phyloP scores from a whole-genome alignment of 768 basidiomycete genomes.

The Hysterangium stoloniferum region DNA sequence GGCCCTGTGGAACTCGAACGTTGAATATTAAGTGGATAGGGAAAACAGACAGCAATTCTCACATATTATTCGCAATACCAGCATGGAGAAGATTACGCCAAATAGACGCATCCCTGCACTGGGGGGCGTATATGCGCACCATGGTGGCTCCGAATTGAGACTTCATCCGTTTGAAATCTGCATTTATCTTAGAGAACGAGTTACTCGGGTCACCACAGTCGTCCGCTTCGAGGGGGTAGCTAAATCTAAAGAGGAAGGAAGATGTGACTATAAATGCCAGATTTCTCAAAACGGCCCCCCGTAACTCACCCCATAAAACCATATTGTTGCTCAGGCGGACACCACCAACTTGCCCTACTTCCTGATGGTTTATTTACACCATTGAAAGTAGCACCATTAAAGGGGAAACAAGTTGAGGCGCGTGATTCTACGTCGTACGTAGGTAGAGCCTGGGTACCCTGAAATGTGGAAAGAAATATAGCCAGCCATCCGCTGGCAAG shows the following conservation, averaged over 20 bases:
- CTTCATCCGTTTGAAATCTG: slow-evolving; percentile 15
- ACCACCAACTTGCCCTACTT: slow-evolving; percentile 10
- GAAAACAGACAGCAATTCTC: not conserved
- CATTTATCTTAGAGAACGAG: slow-evolving; percentile 8
- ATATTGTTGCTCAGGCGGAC: slow-evolving; percentile 4
- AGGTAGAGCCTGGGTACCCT: no score
- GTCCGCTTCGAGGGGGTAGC: slow-evolving; percentile 11
- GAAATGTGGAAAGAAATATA: no score
- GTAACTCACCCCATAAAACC: slow-evolving; percentile 11
- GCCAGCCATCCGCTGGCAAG: no score
- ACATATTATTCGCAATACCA: slow-evolving; percentile 13
- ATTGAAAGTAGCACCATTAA: not conserved
- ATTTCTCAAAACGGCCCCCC: not conserved
- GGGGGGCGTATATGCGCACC: slow-evolving; percentile 15
- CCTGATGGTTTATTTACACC: not conserved
- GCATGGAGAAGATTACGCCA: slow-evolving; percentile 14
- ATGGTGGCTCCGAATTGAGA: slow-evolving; percentile 15
- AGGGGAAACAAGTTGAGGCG: slow-evolving; percentile 10
- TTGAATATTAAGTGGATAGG: no score
- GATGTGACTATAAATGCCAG: not conserved
- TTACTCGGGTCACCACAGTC: slow-evolving; percentile 14
- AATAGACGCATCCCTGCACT: slow-evolving; percentile 12
- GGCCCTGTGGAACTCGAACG: not conserved
- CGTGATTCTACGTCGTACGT: no score
- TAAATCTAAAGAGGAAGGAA: slow-evolving; percentile 2